These are phyloP conservation scores for Blastomyces gilchristii DNA, from an alignment of 2,329 filamentous ascomycete genomes.

Conservation along the genomic window DNA sequence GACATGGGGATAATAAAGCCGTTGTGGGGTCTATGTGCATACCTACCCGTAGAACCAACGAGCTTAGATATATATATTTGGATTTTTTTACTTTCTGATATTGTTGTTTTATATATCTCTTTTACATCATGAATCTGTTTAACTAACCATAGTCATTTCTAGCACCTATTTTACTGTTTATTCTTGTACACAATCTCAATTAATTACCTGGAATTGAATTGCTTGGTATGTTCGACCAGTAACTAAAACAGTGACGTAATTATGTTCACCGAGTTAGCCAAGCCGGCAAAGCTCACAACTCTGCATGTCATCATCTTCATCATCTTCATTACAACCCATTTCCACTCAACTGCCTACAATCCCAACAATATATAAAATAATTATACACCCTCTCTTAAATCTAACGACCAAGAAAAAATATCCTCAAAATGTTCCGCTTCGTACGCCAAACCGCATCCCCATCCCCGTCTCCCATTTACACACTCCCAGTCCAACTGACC, in stretches of 20 bases:
- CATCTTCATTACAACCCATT: background rate
- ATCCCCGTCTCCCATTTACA: background rate
- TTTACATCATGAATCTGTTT: background rate
- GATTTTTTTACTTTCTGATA: background rate
- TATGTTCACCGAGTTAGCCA: too few relatives aligned
- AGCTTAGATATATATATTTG: background rate
- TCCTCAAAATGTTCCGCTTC: slow-evolving; percentile 13
- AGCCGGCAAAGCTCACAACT: too few relatives aligned
- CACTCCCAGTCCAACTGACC: background rate
- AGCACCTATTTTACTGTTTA: background rate
- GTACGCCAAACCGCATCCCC: background rate
- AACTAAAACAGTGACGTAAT: too few relatives aligned
- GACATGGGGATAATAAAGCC: background rate
- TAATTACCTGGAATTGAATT: too few relatives aligned
- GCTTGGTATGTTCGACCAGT: too few relatives aligned
- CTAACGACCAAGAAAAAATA: background rate
- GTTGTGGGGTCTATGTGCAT: background rate
- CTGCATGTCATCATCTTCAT: too few relatives aligned
- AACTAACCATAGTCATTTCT: background rate
- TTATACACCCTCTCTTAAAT: background rate
- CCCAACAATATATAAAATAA: background rate
- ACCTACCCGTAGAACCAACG: background rate
- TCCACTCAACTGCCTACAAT: background rate
- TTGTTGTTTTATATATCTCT: background rate
- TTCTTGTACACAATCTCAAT: background rate